Percentiles rank a stretch among this genome's conserved stretches.
Conservation (phyloP, 2,329 filamentous ascomycete species). For the Samsoniella hepiali region DNA sequence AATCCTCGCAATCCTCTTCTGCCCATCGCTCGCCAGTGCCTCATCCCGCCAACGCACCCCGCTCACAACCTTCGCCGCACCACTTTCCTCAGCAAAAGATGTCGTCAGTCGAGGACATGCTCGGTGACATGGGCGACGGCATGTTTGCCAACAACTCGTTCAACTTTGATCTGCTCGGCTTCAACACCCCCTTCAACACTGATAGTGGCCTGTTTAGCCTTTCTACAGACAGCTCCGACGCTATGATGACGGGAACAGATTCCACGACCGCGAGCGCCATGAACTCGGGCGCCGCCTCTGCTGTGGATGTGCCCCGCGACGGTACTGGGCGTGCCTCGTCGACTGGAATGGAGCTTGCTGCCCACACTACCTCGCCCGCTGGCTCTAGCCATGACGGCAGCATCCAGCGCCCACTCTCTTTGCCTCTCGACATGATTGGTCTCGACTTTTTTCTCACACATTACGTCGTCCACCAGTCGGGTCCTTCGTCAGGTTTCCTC, state of each 20-base stretch:
- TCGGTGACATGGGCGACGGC: slow-evolving; percentile 15
- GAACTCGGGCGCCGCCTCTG: slow-evolving; percentile 8
- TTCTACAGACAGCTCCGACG: slow-evolving; percentile 10
- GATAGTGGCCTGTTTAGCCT: slow-evolving; percentile 15
- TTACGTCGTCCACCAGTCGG: slow-evolving; percentile 17
- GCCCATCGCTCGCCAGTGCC: slow-evolving; percentile 6
- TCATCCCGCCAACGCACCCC: background rate
- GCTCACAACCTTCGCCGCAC: slow-evolving; percentile 4
- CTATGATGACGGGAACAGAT: slow-evolving; percentile 16
- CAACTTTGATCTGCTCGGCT: slow-evolving; percentile 17
- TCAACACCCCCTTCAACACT: slow-evolving; percentile 17
- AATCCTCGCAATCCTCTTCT: slow-evolving; percentile 2
- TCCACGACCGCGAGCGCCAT: slow-evolving; percentile 1
- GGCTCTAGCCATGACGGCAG: slow-evolving; percentile 13
- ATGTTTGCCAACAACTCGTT: slow-evolving; percentile 16
- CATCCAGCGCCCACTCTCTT: slow-evolving; percentile 10
- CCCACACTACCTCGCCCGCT: background rate
- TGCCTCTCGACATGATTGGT: slow-evolving; percentile 17
- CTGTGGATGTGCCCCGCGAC: slow-evolving; percentile 9
- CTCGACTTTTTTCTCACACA: slow-evolving; percentile 18
- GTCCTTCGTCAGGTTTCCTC: slow-evolving; percentile 16
- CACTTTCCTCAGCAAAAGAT: slow-evolving; percentile 4
- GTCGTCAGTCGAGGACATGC: slow-evolving; percentile 16
- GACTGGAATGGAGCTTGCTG: slow-evolving; percentile 5
- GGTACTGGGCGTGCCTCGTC: background rate